phyloP scores from a whole-genome alignment of 805 yeast genomes.

The Nakazawaea peltata region DNA sequence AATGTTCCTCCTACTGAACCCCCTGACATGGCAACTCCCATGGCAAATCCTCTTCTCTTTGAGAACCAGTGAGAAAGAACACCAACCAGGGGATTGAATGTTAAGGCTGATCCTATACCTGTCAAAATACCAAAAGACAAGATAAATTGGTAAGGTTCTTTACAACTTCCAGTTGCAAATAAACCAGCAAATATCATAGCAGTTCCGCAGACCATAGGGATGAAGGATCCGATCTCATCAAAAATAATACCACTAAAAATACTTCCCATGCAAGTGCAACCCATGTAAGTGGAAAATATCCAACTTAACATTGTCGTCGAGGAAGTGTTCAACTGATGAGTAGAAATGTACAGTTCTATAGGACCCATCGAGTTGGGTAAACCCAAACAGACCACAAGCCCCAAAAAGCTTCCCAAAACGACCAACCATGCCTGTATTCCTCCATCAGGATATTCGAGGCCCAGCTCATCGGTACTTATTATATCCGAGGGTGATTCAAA shows the following conservation, averaged over 20 bases:
- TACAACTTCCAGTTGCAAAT: slow-evolving; percentile 39
- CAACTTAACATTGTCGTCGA: slow-evolving; percentile 46
- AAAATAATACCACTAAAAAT: slow-evolving; percentile 50
- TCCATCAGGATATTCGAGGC: slow-evolving; percentile 54
- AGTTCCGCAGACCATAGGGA: slow-evolving; percentile 33
- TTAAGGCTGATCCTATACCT: slow-evolving; percentile 34
- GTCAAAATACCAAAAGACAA: slow-evolving; percentile 31
- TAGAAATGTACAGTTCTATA: slow-evolving; percentile 49
- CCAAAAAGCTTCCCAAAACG: slow-evolving; percentile 50
- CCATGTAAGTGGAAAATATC: too few relatives aligned
- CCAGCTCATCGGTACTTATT: too few relatives aligned
- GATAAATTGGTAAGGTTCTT: slow-evolving; percentile 29
- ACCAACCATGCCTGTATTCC: slow-evolving; percentile 50
- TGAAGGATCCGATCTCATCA: slow-evolving; percentile 42
- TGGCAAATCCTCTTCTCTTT: slow-evolving; percentile 30
- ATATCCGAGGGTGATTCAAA: too few relatives aligned
- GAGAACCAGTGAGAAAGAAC: slow-evolving; percentile 38
- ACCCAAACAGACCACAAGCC: slow-evolving; percentile 48
- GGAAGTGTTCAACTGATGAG: slow-evolving; percentile 40
- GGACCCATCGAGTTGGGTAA: slow-evolving; percentile 34
- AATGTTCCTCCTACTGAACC: slow-evolving; percentile 62
- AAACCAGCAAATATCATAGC: slow-evolving; percentile 36
- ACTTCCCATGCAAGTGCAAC: too few relatives aligned
- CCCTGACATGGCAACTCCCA: slow-evolving; percentile 32
- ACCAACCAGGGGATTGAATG: slow-evolving; percentile 36